Conservation (phyloP, 1,284 basidiomycete genomes). For the Moniliophthora roreri region DNA sequence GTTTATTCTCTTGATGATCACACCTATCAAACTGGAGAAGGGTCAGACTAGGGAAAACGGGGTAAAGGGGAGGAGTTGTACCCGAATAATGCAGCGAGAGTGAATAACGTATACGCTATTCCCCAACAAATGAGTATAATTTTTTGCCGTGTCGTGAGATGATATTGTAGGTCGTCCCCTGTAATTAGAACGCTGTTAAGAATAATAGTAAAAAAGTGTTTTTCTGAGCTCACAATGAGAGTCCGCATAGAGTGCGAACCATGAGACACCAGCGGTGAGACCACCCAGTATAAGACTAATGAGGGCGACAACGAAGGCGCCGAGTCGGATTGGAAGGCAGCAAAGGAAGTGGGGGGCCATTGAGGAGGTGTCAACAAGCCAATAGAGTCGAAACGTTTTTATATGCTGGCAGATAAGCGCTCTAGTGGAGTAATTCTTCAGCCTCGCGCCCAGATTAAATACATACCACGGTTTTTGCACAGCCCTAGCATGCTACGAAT, state of each 20-base stretch:
- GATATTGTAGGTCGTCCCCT: not conserved
- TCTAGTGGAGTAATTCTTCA: too few relatives aligned
- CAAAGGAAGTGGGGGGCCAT: constrained; percentile 14
- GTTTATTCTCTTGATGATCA: constrained; percentile 9
- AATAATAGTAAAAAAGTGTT: not conserved
- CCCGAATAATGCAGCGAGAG: constrained; percentile 11
- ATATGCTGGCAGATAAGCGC: too few relatives aligned
- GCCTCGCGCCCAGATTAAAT: too few relatives aligned
- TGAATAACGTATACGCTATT: constrained; percentile 8
- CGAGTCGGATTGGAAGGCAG: constrained; percentile 11
- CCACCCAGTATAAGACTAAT: not conserved
- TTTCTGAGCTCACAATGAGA: not conserved
- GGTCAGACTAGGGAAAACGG: not conserved
- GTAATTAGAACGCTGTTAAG: too few relatives aligned
- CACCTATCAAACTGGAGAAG: constrained; percentile 7
- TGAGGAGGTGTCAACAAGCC: not conserved
- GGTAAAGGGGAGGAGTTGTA: not conserved
- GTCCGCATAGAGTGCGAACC: not conserved
- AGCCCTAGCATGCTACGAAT: too few relatives aligned
- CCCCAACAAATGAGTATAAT: constrained; percentile 2
- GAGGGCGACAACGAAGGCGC: not conserved
- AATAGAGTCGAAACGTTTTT: not conserved
- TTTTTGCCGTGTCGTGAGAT: constrained; percentile 2
- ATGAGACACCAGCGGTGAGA: not conserved
- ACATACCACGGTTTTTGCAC: too few relatives aligned